Conservation (phyloP, 768 basidiomycete species). For the Tricholoma hemisulphureum region DNA sequence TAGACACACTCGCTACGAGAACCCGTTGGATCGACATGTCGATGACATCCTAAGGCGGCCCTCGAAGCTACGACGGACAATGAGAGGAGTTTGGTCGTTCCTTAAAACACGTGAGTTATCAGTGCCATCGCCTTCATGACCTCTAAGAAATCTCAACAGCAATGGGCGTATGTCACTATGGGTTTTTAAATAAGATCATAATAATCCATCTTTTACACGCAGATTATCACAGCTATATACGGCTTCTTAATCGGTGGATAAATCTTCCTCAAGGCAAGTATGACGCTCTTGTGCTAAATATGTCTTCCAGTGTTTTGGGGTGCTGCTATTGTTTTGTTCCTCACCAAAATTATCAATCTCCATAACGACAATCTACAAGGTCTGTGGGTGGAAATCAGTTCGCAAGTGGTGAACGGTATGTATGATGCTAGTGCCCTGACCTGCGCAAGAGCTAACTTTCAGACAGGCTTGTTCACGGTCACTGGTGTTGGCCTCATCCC, state of each 20-base stretch:
- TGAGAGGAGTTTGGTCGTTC: conserved; percentile 78
- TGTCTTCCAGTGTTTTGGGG: conserved; percentile 73
- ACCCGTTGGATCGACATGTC: conserved; percentile 71
- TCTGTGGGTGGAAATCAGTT: conserved; percentile 79
- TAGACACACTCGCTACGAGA: conserved; percentile 33
- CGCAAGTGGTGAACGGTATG: conserved; percentile 77
- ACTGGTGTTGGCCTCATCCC: conserved; percentile 83
- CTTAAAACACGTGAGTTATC: conserved; percentile 69
- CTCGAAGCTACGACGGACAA: conserved; percentile 54
- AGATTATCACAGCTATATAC: conserved; percentile 71
- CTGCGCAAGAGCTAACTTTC: neutral
- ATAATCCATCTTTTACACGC: conserved; percentile 4
- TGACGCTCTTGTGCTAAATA: neutral
- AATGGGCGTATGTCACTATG: conserved; percentile 54
- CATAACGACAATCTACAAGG: conserved; percentile 68
- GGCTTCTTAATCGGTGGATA: conserved; percentile 67
- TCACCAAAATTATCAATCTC: conserved; percentile 65
- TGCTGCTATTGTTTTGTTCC: conserved; percentile 74
- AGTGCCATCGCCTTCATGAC: neutral
- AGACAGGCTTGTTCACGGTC: conserved; percentile 68
- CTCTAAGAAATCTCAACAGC: conserved; percentile 36
- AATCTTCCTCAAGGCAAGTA: neutral
- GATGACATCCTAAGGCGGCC: conserved; percentile 68
- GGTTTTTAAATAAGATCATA: neutral
- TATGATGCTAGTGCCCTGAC: conserved; percentile 21